A percentile compares a stretch with the other conserved stretches of the same genome.
phyloP scores from a whole-genome alignment of 345 rosid species.

The Euphorbia pulcherrima region DNA sequence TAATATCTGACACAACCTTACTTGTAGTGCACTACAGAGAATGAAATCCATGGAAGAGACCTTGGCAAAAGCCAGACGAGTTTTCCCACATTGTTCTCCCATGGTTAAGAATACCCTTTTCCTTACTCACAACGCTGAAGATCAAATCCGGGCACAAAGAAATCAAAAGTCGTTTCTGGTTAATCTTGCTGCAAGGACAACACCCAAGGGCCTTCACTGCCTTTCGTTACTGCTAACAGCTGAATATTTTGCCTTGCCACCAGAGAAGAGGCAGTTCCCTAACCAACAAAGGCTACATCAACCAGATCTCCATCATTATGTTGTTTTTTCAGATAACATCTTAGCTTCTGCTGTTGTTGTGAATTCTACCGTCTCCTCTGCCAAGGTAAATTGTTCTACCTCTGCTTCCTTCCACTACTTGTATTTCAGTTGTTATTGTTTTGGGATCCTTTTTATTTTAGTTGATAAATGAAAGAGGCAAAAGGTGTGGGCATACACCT shows the following conservation, averaged over 20 bases:
- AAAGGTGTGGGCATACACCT: background rate
- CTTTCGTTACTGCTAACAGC: constrained; percentile 28
- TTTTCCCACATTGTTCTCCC: constrained; percentile 59
- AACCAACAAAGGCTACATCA: constrained; percentile 50
- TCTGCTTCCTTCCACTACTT: background rate
- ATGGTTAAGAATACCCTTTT: constrained; percentile 70
- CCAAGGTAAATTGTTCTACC: constrained; percentile 45
- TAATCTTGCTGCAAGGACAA: constrained; percentile 29
- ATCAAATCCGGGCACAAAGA: constrained; percentile 62
- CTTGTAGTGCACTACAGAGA: constrained; percentile 63
- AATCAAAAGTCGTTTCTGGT: constrained; percentile 60
- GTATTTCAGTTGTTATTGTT: background rate
- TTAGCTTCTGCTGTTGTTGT: constrained; percentile 32
- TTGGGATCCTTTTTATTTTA: background rate
- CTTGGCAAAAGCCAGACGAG: constrained; percentile 52
- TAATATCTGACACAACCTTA: constrained; percentile 20
- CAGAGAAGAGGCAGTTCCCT: constrained; percentile 66
- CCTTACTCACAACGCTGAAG: constrained; percentile 69
- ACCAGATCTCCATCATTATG: constrained; percentile 33
- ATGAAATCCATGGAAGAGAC: constrained; percentile 56
- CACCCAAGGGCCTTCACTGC: constrained; percentile 32
- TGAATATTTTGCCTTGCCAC: constrained; percentile 39
- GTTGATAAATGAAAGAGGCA: background rate
- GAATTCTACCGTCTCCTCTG: constrained; percentile 34
- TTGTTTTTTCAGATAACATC: constrained; percentile 27